Evolutionary conservation across 192 early-diverging fungal genomes (phyloP).

Genomic region (Geosiphon pyriformis): DNA sequence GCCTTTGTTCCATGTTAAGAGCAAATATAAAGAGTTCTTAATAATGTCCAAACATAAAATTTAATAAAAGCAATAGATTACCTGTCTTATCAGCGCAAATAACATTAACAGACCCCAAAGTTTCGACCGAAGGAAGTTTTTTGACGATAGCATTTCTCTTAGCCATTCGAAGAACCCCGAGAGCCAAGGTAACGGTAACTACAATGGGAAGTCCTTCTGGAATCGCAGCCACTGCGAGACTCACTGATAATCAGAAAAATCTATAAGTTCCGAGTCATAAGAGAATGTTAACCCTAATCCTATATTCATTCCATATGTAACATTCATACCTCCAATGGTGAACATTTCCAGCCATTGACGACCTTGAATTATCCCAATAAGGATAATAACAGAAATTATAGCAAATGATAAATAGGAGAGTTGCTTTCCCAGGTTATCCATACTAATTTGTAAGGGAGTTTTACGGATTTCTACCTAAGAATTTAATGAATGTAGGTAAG

Average conservation of each 20-base stretch:
- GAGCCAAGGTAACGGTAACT: slow-evolving; percentile 91
- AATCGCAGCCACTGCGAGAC: slow-evolving; percentile 95
- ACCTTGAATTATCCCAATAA: slow-evolving; percentile 85
- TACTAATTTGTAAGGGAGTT: slow-evolving; percentile 90
- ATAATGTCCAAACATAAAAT: background rate
- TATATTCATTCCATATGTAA: too few species aligned
- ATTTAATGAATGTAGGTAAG: too few species aligned
- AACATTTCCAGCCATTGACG: slow-evolving; percentile 93
- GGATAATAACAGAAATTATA: slow-evolving; percentile 76
- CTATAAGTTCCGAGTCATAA: slow-evolving; percentile 8
- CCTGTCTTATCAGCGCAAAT: slow-evolving; percentile 98
- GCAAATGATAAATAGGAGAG: slow-evolving; percentile 80
- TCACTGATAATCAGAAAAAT: slow-evolving; percentile 40
- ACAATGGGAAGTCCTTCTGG: slow-evolving; percentile 97
- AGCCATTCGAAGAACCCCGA: slow-evolving; percentile 91
- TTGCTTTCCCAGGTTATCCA: slow-evolving; percentile 91
- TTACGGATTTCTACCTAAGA: slow-evolving; percentile 72
- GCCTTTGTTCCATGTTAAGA: slow-evolving; percentile 31
- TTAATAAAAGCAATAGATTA: slow-evolving; percentile 6
- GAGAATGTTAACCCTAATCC: too few species aligned
- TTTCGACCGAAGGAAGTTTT: slow-evolving; percentile 92
- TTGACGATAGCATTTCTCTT: slow-evolving; percentile 89
- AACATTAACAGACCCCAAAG: slow-evolving; percentile 89
- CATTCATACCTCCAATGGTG: slow-evolving; percentile 69
- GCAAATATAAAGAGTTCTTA: background rate